phyloP scores from a whole-genome alignment of 768 basidiomycete genomes.

The Thelephora ganbajun region DNA sequence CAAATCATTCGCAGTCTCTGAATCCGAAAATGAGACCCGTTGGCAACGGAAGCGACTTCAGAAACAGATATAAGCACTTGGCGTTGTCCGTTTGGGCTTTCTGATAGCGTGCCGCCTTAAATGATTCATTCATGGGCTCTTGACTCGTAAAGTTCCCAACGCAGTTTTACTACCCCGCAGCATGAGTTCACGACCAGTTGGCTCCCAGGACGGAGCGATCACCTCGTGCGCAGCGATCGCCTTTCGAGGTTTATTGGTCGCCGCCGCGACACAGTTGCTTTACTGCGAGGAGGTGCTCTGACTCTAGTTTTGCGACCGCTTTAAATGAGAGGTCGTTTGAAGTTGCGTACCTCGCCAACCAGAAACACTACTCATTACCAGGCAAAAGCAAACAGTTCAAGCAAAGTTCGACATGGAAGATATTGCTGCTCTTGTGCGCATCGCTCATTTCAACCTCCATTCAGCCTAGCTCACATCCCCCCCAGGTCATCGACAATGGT shows the following conservation, averaged over 20 bases:
- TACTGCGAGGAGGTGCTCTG: neutral
- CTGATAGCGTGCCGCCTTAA: neutral
- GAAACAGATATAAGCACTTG: neutral
- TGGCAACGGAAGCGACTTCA: neutral
- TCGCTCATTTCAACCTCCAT: neutral
- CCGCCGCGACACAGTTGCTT: neutral
- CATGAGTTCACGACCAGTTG: neutral
- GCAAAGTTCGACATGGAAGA: constrained; percentile 35
- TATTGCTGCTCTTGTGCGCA: constrained; percentile 39
- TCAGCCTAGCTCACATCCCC: constrained; percentile 1
- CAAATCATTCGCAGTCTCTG: too few relatives aligned
- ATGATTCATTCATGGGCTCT: neutral
- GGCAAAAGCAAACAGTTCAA: neutral
- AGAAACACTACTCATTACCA: neutral
- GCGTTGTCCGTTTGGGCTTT: neutral
- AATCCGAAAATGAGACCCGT: too few relatives aligned
- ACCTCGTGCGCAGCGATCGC: neutral
- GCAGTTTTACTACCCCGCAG: neutral
- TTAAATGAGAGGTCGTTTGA: neutral
- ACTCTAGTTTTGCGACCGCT: neutral
- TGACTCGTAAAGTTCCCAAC: too few relatives aligned
- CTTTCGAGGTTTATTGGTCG: neutral
- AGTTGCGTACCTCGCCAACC: neutral
- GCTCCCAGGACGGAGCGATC: neutral
- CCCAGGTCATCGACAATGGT: constrained; percentile 79